These are phyloP conservation scores for Solanum chiquidenum DNA, from an alignment of 257 asterid genomes.

Conservation along the genomic window DNA sequence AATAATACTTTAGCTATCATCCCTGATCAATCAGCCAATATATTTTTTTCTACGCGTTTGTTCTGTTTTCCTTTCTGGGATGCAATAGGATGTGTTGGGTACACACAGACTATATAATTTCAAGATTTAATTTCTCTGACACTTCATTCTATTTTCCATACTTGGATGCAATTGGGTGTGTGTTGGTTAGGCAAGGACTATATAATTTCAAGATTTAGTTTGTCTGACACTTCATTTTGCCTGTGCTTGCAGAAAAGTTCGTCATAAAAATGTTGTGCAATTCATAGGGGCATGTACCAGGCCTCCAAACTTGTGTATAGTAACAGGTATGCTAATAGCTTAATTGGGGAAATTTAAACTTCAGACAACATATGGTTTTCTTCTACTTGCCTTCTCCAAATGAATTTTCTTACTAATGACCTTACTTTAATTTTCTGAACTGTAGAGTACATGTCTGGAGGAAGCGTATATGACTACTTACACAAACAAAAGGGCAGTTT, in stretches of 20 bases:
- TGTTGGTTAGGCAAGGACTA: not conserved
- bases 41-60: not conserved
- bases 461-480: slow-evolving; percentile 87
- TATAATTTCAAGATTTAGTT: not conserved
- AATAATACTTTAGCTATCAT: not conserved
- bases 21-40: not conserved
- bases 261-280: slow-evolving; percentile 95
- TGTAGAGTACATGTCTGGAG: slow-evolving; percentile 89
- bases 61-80: not conserved
- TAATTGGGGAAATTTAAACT: not conserved
- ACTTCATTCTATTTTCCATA: not conserved
- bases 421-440: slow-evolving; percentile 5
- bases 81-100: not conserved
- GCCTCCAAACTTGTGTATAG: slow-evolving; percentile 89
- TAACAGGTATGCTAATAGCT: slow-evolving; percentile 51
- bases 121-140: not conserved
- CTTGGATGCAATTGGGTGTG: not conserved
- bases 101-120: not conserved
- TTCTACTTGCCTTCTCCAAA: not conserved
- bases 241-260: slow-evolving; percentile 77
- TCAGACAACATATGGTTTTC: not conserved
- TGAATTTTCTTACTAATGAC: not conserved
- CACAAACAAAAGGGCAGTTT: slow-evolving; percentile 95
- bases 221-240: not conserved
- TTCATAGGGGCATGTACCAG: slow-evolving; percentile 95